Evolutionary conservation across 768 basidiomycete genomes (phyloP).

Genomic region (Fibroporia radiculosa): DNA sequence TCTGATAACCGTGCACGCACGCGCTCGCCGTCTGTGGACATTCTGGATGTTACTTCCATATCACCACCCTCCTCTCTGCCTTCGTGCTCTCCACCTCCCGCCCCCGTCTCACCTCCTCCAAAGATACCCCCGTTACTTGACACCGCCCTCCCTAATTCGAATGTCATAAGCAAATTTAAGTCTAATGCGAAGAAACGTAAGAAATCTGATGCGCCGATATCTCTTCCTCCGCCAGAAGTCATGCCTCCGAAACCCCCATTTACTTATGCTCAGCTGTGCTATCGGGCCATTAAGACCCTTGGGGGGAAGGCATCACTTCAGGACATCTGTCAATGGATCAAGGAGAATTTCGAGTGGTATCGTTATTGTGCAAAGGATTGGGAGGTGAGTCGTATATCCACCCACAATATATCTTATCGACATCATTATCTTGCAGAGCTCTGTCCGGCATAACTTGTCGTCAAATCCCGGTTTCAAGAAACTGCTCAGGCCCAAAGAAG

Average conservation of each 20-base stretch:
- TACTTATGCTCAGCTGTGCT: constrained; percentile 90
- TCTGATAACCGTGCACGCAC: constrained; percentile 59
- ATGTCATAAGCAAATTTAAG: constrained; percentile 27
- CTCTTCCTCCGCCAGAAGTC: constrained; percentile 53
- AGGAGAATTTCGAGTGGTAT: constrained; percentile 86
- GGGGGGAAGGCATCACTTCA: constrained; percentile 85
- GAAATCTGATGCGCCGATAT: constrained; percentile 40
- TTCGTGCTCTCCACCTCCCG: constrained; percentile 65
- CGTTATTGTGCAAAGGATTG: constrained; percentile 80
- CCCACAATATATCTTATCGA: constrained; percentile 3
- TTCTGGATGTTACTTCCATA: constrained; percentile 50
- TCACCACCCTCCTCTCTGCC: constrained; percentile 63
- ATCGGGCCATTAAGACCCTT: constrained; percentile 76
- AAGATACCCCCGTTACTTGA: constrained; percentile 41
- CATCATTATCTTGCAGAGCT: constrained; percentile 40
- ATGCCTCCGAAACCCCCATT: constrained; percentile 85
- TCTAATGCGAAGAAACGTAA: constrained; percentile 63
- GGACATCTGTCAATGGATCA: constrained; percentile 90
- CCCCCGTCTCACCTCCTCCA: constrained; percentile 31
- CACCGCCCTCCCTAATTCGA: constrained; percentile 56
- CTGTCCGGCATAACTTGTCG: constrained; percentile 92
- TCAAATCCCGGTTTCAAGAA: constrained; percentile 90
- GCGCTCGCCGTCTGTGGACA: constrained; percentile 77
- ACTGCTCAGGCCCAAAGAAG: constrained; percentile 76
- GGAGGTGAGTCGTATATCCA: constrained; percentile 55